Evolutionary conservation across 2,329 filamentous ascomycete genomes (phyloP).

Genomic region (Alternaria brassicae): DNA sequence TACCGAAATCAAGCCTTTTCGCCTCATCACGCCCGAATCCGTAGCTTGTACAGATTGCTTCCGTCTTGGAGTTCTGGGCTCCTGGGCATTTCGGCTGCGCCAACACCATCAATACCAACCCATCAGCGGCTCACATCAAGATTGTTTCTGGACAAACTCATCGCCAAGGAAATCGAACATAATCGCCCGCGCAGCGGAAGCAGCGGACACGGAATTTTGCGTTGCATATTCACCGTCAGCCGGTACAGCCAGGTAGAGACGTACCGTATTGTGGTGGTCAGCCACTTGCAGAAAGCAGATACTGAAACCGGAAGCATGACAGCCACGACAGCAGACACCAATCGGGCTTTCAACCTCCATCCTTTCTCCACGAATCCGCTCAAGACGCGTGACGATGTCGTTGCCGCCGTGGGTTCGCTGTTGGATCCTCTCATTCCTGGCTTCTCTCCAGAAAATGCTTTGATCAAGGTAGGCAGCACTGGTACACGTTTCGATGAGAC

Average conservation of each 20-base stretch:
- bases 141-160: neutral
- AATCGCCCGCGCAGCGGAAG: slow-evolving; percentile 11
- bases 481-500: slow-evolving; percentile 80
- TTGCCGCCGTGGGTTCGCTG: slow-evolving; percentile 57
- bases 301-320: slow-evolving; percentile 22
- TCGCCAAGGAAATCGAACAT: slow-evolving; percentile 5
- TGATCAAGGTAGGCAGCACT: slow-evolving; percentile 73
- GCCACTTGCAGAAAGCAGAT: slow-evolving; percentile 9
- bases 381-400: slow-evolving; percentile 52
- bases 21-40: slow-evolving; percentile 4
- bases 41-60: slow-evolving; percentile 9
- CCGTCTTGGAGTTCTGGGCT: slow-evolving; percentile 20
- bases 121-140: neutral
- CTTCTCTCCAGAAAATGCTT: slow-evolving; percentile 71
- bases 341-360: slow-evolving; percentile 52
- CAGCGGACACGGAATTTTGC: slow-evolving; percentile 4
- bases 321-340: slow-evolving; percentile 47
- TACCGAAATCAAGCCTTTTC: slow-evolving; percentile 17
- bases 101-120: slow-evolving; percentile 7
- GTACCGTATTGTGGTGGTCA: neutral
- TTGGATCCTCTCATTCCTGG: slow-evolving; percentile 75
- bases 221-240: neutral
- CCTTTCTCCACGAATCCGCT: slow-evolving; percentile 55
- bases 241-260: neutral
- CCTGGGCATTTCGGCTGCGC: slow-evolving; percentile 16